A percentile compares a stretch with the other conserved stretches of the same genome.
Evolutionary conservation across 2,329 filamentous ascomycete species (phyloP).

Genomic region (Ascochyta rabiei): DNA sequence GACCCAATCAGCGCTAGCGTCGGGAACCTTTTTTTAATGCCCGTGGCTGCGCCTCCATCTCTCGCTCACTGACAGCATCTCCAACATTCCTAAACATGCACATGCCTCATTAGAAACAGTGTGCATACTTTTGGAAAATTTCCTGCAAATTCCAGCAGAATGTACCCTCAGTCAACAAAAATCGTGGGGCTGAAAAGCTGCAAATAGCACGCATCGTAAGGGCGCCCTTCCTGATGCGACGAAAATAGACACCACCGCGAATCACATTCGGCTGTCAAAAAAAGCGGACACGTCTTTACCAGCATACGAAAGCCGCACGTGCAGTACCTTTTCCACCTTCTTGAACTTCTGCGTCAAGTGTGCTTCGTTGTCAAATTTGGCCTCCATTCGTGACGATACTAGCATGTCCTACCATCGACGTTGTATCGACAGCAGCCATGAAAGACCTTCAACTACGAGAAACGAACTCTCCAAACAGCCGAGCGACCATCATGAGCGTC

Average conservation of each 20-base stretch:
- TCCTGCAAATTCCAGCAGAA: not conserved
- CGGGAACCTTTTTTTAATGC: not conserved
- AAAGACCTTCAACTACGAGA: constrained; percentile 19
- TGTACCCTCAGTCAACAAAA: not conserved
- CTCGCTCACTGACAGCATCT: constrained; percentile 14
- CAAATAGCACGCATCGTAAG: constrained; percentile 1
- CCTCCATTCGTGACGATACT: not conserved
- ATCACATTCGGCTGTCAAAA: not conserved
- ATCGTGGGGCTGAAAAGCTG: not conserved
- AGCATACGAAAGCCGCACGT: too few species aligned
- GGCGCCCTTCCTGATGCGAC: not conserved
- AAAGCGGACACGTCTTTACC: not conserved
- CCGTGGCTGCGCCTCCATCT: constrained; percentile 13
- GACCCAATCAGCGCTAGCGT: not conserved
- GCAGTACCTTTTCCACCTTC: not conserved
- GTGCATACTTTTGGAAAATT: not conserved
- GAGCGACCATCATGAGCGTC: constrained; percentile 26
- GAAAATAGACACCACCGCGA: constrained; percentile 1
- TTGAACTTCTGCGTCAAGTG: too few species aligned
- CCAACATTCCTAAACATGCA: not conserved
- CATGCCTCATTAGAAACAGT: not conserved
- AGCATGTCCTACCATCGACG: not conserved
- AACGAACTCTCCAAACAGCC: constrained; percentile 15
- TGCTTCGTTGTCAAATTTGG: not conserved
- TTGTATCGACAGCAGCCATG: constrained; percentile 18